Base-by-base conservation (phyloP, 345 rosid species). In the Streptanthus diversifolius region DNA sequence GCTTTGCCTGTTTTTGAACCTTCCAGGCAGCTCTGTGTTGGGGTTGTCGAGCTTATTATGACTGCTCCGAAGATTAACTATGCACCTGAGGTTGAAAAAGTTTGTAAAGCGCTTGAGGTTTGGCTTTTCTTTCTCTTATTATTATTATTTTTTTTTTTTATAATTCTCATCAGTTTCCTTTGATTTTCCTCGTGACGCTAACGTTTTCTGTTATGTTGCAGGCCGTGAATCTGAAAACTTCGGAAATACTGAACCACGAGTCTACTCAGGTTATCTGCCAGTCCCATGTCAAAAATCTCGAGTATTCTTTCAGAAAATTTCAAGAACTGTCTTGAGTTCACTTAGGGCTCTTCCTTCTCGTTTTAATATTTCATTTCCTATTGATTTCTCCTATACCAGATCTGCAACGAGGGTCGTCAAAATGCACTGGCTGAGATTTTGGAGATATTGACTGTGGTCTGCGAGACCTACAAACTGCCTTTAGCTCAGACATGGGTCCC, bases 401-500 rank as follows among this genome's bases (percentile, higher is more conserved):
- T 93, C 39, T 93, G 97, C 82, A 91, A 91, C 60, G 88, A 84
- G 78, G 90, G 88, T 56, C 92, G 97, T 10, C 91, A 89, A 73
- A 88, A 85, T 75, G 98, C 98, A 2, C 76, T 93, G 74, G 86
- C 91, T 55, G 97, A 91, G 70, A 93, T 93, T 76, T 79, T 89
- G 77, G 97, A 93, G 92, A 88, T 93, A 75, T 73, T 91, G 75
- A 85, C 97, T 1, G 87, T 83, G 68, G 84, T 85, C 5, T 91
- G 98, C 18, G 98, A 93, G 82, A 86, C 90, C 14, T 83, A 89
- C 73, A 91, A 91, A 70, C 79, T 93, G 35, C 97, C 97, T 66
- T 67, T 93, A 85, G 98, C 98, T 74, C 98, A 93, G 85, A 93
- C 98, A 33, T 93, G 98, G 98, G 86, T 93, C 40, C 95, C 98